phyloP scores from a whole-genome alignment of 2,329 filamentous ascomycete genomes.

The Tolypocladium guangdongense region DNA sequence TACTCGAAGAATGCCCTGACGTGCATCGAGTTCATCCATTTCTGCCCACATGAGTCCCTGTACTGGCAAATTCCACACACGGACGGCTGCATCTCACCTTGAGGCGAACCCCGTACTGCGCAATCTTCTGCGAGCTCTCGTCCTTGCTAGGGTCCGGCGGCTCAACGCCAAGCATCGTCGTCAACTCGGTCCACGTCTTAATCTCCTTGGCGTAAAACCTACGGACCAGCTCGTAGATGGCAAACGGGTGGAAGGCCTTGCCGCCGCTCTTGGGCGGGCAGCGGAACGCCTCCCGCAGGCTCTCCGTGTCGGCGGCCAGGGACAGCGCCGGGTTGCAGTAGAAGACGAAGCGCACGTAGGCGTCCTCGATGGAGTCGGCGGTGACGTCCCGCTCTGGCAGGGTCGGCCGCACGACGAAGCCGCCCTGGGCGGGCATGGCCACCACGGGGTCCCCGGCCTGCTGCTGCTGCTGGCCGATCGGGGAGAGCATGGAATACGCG shows the following conservation, averaged over 20 bases:
- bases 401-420: constrained; percentile 11
- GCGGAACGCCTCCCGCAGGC: constrained; percentile 65
- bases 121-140: constrained; percentile 85
- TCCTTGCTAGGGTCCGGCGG: constrained; percentile 71
- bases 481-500: not conserved
- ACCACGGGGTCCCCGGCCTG: not conserved
- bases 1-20: constrained; percentile 93
- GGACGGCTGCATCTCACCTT: constrained; percentile 47
- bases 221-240: constrained; percentile 66
- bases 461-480: constrained; percentile 1
- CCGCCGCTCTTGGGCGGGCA: constrained; percentile 77
- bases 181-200: constrained; percentile 86
- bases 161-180: constrained; percentile 78
- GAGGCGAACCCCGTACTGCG: constrained; percentile 84
- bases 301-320: constrained; percentile 54
- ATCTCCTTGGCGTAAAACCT: constrained; percentile 73
- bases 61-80: not conserved
- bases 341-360: constrained; percentile 76
- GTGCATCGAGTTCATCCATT: constrained; percentile 97
- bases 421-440: not conserved
- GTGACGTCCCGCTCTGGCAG: constrained; percentile 60
- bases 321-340: constrained; percentile 78
- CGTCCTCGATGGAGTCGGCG: constrained; percentile 63
- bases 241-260: constrained; percentile 71
- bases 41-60: constrained; percentile 30